A percentile compares a stretch with the other conserved stretches of the same genome.
Conservation (phyloP, 2,329 filamentous ascomycete genomes). For the Diaporthe australafricana region DNA sequence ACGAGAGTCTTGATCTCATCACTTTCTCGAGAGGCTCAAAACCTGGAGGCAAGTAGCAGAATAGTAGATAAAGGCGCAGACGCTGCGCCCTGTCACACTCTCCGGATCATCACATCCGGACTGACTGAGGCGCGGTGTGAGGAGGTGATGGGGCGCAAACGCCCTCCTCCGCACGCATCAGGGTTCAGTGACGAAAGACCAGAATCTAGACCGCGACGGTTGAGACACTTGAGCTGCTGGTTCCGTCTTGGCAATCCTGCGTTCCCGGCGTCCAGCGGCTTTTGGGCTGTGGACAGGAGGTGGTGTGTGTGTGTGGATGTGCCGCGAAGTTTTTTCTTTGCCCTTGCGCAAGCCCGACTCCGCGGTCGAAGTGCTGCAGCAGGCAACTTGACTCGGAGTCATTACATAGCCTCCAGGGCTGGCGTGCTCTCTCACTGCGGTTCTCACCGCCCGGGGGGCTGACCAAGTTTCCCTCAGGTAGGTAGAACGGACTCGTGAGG, state of each 20-base stretch:
- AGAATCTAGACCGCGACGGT: slow-evolving; percentile 21
- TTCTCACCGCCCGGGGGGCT: background rate
- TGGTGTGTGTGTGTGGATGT: slow-evolving; percentile 1
- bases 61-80: background rate
- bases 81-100: background rate
- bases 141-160: background rate
- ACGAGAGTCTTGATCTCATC: slow-evolving; percentile 26
- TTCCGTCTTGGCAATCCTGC: slow-evolving; percentile 23
- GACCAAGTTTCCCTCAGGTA: slow-evolving; percentile 8
- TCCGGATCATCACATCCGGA: background rate
- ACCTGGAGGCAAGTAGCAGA: background rate
- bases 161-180: background rate
- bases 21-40: background rate
- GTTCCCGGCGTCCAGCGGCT: background rate
- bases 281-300: background rate
- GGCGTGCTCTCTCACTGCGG: background rate
- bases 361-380: background rate
- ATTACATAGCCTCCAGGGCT: background rate
- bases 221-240: slow-evolving; percentile 25
- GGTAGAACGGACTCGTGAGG: background rate
- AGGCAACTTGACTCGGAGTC: background rate
- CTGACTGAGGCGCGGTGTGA: background rate
- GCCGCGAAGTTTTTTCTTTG: background rate
- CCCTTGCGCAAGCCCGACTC: slow-evolving; percentile 1
- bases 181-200: slow-evolving; percentile 3